Evolutionary conservation across 2,329 filamentous ascomycete genomes (phyloP).

Genomic region (Tolypocladium pustulatum): DNA sequence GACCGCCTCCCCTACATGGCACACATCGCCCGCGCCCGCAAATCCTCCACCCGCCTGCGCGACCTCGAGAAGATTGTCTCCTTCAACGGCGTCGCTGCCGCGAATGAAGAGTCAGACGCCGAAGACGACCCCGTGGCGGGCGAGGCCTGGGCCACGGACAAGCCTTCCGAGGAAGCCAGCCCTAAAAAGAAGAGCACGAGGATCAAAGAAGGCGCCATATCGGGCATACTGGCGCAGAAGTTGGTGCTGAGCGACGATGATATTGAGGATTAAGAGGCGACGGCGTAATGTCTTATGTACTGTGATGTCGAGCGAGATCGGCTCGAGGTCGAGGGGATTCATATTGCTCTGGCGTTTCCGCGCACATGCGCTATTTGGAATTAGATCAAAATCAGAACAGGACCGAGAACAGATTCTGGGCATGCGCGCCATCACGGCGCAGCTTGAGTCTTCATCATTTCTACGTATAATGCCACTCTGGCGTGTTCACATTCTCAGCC

Average conservation of each 20-base stretch:
- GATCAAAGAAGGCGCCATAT: slow-evolving; percentile 25
- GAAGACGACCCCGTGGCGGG: slow-evolving; percentile 32
- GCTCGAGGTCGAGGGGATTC: not conserved
- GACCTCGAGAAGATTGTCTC: slow-evolving; percentile 60
- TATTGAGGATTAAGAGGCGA: slow-evolving; percentile 54
- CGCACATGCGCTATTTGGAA: not conserved
- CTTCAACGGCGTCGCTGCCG: slow-evolving; percentile 48
- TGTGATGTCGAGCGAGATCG: not conserved
- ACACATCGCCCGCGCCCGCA: slow-evolving; percentile 44
- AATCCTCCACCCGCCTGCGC: slow-evolving; percentile 31
- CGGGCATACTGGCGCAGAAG: slow-evolving; percentile 46
- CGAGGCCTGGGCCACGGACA: slow-evolving; percentile 52
- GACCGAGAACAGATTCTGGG: not conserved
- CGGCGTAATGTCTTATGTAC: slow-evolving; percentile 11
- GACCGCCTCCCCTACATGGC: slow-evolving; percentile 82
- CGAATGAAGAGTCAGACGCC: slow-evolving; percentile 33
- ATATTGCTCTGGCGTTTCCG: not conserved
- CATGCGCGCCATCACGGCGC: not conserved
- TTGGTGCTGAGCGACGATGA: slow-evolving; percentile 73
- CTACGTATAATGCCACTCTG: not conserved
- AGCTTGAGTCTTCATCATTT: not conserved
- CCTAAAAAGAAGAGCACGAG: slow-evolving; percentile 35
- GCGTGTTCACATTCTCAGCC: not conserved
- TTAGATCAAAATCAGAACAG: not conserved
- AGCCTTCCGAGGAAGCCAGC: slow-evolving; percentile 41